These are phyloP conservation scores for Phlebopus sp. DNA, from an alignment of 1,284 basidiomycete species.

Conservation along the genomic window DNA sequence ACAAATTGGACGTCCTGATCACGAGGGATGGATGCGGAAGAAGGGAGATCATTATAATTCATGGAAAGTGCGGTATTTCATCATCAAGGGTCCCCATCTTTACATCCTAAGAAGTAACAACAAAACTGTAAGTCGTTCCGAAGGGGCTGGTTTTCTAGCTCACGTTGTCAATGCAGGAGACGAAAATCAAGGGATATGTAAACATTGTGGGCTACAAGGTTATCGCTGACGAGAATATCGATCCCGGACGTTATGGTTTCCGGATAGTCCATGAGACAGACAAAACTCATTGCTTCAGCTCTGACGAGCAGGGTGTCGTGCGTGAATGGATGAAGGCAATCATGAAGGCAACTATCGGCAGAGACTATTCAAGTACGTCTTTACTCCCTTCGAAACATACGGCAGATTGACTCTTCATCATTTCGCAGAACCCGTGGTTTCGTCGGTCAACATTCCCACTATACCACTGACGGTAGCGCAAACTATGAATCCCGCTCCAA, in stretches of 20 bases:
- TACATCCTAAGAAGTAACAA: slow-evolving; percentile 80
- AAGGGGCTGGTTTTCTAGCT: slow-evolving; percentile 1
- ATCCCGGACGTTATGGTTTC: slow-evolving; percentile 95
- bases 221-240: slow-evolving; percentile 87
- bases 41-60: slow-evolving; percentile 90
- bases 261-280: slow-evolving; percentile 88
- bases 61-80: slow-evolving; percentile 93
- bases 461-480: slow-evolving; percentile 95
- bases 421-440: slow-evolving; percentile 82
- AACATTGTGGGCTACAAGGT: slow-evolving; percentile 93
- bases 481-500: slow-evolving; percentile 91
- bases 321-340: slow-evolving; percentile 99
- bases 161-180: slow-evolving; percentile 55
- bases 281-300: slow-evolving; percentile 89
- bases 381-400: not conserved
- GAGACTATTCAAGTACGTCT: slow-evolving; percentile 82
- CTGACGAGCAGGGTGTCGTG: slow-evolving; percentile 79
- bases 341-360: slow-evolving; percentile 96
- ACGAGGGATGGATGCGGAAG: slow-evolving; percentile 94
- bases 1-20: slow-evolving; percentile 87
- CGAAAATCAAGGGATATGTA: slow-evolving; percentile 93
- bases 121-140: slow-evolving; percentile 50
- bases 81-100: slow-evolving; percentile 90
- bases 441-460: slow-evolving; percentile 95
- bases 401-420: slow-evolving; percentile 8